Evolutionary conservation across 73 alveolate genomes (phyloP).

Genomic region (Symbiodinium pilosum): DNA sequence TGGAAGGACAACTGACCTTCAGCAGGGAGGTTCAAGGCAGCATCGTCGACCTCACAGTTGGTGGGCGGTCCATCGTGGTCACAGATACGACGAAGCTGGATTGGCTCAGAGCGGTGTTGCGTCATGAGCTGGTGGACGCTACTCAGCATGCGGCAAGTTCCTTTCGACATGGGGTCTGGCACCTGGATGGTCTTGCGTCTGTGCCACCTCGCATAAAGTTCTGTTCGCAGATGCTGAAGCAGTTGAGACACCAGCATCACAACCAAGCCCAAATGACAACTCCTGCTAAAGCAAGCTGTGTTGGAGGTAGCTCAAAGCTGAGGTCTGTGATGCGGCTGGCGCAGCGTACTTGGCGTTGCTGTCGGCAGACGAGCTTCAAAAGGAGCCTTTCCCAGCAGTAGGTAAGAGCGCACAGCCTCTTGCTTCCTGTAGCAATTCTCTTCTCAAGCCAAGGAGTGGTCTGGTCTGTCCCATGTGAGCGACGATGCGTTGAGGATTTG

Average conservation of each 20-base stretch:
- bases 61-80: constrained; percentile 31
- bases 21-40: constrained; percentile 38
- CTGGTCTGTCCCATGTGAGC: constrained; percentile 32
- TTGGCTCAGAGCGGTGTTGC: constrained; percentile 30
- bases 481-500: constrained; percentile 54
- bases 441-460: constrained; percentile 55
- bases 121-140: constrained; percentile 29
- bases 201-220: too few relatives aligned
- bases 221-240: too few relatives aligned
- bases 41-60: constrained; percentile 37
- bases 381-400: not conserved
- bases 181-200: not conserved
- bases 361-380: constrained; percentile 65
- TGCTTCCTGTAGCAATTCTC: not conserved
- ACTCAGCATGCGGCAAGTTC: not conserved
- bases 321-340: constrained; percentile 34
- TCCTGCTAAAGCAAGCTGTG: not conserved
- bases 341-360: constrained; percentile 62
- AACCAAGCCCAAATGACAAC: too few relatives aligned
- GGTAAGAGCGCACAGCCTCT: not conserved
- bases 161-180: constrained; percentile 28
- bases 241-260: too few relatives aligned
- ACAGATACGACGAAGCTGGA: constrained; percentile 72
- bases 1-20: constrained; percentile 89
- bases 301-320: not conserved